Evolutionary conservation across 129 eudicot genomes (phyloP).

Genomic region (Escallonia rubra): DNA sequence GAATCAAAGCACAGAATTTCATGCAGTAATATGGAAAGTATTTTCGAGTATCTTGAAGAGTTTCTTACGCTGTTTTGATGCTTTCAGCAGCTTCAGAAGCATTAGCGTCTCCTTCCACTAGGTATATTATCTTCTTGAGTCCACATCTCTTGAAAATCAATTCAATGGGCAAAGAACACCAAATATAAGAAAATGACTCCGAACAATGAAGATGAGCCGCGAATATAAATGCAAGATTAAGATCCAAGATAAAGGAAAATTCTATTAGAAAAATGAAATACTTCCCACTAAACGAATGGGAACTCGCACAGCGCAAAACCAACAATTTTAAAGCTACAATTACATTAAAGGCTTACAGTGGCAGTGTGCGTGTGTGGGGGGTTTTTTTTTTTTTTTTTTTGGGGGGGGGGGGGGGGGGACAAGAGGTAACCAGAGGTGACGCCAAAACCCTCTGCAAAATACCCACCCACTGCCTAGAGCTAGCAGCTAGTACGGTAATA

Average conservation of each 20-base stretch:
- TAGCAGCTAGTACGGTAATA: no score
- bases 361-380: no score
- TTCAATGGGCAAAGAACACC: background rate
- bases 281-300: background rate
- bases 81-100: conserved; percentile 86
- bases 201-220: background rate
- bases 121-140: conserved; percentile 81
- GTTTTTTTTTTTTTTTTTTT: no score
- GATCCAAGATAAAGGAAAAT: background rate
- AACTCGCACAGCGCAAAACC: background rate
- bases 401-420: no score
- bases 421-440: no score
- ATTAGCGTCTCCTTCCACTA: conserved; percentile 95
- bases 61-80: conserved; percentile 92
- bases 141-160: conserved; percentile 65
- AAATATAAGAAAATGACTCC: background rate
- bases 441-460: no score
- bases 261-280: no score
- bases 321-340: no score
- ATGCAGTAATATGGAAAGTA: no score
- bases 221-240: background rate
- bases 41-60: background rate
- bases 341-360: no score
- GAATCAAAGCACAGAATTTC: no score
- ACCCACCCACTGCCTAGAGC: no score